Conservation (phyloP, 1,139 yeast species). For the Debaryomyces psychrophilus region DNA sequence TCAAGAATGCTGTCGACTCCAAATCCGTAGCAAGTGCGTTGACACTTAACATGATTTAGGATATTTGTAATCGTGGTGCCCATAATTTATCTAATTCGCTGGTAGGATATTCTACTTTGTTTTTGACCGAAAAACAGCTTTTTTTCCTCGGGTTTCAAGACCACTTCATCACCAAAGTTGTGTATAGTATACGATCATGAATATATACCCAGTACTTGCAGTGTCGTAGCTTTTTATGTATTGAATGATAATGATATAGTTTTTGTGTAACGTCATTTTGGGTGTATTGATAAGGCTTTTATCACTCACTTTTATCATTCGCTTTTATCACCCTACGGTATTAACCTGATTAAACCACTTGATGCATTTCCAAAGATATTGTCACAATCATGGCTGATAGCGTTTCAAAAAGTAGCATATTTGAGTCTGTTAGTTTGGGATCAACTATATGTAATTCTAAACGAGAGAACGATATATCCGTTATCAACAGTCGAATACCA, state of each 20-base stretch:
- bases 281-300: not conserved
- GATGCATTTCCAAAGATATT: not conserved
- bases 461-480: not conserved
- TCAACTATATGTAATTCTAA: conserved; percentile 15
- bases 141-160: not conserved
- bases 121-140: no score
- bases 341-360: not conserved
- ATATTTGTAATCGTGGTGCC: not conserved
- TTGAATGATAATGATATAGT: not conserved
- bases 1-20: conserved; percentile 71
- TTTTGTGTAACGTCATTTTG: not conserved
- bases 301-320: not conserved
- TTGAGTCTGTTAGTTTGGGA: conserved; percentile 29
- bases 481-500: conserved; percentile 13
- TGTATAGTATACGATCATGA: not conserved
- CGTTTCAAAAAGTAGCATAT: conserved; percentile 15
- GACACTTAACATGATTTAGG: conserved; percentile 49
- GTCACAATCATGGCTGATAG: not conserved
- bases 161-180: not conserved
- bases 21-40: conserved; percentile 63
- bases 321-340: not conserved
- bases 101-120: no score
- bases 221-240: not conserved
- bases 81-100: no score
- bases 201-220: not conserved